These are phyloP conservation scores for Chaetomium sp. DNA, from an alignment of 2,329 filamentous ascomycete species.

Conservation along the genomic window DNA sequence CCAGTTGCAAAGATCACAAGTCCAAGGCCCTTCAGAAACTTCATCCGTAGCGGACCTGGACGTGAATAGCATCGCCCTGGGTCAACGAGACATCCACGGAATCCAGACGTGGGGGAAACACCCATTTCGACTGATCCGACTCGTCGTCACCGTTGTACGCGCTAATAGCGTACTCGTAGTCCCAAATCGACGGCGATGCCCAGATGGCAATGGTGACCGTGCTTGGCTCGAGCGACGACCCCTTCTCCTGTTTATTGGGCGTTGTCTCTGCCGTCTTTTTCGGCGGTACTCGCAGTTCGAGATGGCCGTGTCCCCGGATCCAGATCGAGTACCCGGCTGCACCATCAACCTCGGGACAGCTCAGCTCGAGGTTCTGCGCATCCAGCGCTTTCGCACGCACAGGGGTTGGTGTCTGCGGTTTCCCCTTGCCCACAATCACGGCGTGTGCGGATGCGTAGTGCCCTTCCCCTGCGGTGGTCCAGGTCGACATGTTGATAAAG, in stretches of 20 bases:
- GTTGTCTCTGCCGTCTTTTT: no score
- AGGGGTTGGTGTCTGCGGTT: not conserved
- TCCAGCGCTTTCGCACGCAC: slow-evolving; percentile 6
- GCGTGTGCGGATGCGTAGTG: slow-evolving; percentile 1
- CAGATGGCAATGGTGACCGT: not conserved
- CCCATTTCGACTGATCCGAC: slow-evolving; percentile 12
- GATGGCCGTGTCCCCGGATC: not conserved
- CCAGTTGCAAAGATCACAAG: not conserved
- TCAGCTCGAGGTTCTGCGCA: slow-evolving; percentile 1
- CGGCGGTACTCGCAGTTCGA: not conserved
- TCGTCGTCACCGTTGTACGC: slow-evolving; percentile 15
- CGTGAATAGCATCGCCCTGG: slow-evolving; percentile 3
- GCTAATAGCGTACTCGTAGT: slow-evolving; percentile 13
- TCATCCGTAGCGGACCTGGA: not conserved
- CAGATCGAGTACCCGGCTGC: slow-evolving; percentile 13
- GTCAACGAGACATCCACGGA: not conserved
- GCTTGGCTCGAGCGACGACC: no score
- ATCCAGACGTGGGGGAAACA: not conserved
- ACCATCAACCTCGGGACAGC: slow-evolving; percentile 2
- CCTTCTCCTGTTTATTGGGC: no score
- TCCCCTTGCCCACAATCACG: slow-evolving; percentile 11
- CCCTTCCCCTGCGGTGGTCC: slow-evolving; percentile 15
- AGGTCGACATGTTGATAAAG: slow-evolving; percentile 14
- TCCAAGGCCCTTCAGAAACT: not conserved
- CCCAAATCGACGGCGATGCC: slow-evolving; percentile 7